Evolutionary conservation across 305 asterid genomes (phyloP).

Genomic region (Fraxinus baroniana): DNA sequence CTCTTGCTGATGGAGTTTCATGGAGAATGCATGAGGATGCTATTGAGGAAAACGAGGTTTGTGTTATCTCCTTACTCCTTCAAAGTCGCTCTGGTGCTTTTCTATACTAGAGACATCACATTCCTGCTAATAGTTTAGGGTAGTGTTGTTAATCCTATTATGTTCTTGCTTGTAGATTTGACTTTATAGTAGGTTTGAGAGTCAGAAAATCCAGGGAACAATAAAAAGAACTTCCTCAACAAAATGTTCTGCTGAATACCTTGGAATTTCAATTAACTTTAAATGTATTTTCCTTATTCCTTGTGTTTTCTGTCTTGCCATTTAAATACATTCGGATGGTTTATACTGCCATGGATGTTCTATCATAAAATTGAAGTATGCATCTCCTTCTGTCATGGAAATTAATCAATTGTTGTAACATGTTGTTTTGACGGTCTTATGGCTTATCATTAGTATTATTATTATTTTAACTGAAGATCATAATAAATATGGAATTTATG

Average conservation of each 20-base stretch:
- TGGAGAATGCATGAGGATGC: slow-evolving; percentile 99
- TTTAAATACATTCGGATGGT: too few species aligned
- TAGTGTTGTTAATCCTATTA: background rate
- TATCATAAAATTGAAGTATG: too few species aligned
- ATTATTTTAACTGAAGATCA: too few species aligned
- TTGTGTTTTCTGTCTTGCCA: too few species aligned
- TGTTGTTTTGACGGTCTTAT: background rate
- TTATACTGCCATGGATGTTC: too few species aligned
- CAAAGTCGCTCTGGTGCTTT: background rate
- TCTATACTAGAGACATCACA: background rate
- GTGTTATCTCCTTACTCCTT: slow-evolving; percentile 19
- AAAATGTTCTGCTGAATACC: too few species aligned
- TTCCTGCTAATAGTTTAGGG: background rate
- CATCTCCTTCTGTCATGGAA: background rate
- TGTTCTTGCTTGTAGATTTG: slow-evolving; percentile 8
- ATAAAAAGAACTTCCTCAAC: too few species aligned
- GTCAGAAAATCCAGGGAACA: slow-evolving; percentile 3
- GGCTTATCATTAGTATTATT: background rate
- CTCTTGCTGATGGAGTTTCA: slow-evolving; percentile 87
- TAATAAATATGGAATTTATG: background rate
- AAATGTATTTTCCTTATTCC: too few species aligned
- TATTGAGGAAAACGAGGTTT: slow-evolving; percentile 83
- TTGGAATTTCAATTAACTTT: too few species aligned
- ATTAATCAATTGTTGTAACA: background rate
- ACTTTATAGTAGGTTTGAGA: slow-evolving; percentile 15